Evolutionary conservation across 139 green algal genomes (phyloP).

Genomic region (Auxenochlorella protothecoides): DNA sequence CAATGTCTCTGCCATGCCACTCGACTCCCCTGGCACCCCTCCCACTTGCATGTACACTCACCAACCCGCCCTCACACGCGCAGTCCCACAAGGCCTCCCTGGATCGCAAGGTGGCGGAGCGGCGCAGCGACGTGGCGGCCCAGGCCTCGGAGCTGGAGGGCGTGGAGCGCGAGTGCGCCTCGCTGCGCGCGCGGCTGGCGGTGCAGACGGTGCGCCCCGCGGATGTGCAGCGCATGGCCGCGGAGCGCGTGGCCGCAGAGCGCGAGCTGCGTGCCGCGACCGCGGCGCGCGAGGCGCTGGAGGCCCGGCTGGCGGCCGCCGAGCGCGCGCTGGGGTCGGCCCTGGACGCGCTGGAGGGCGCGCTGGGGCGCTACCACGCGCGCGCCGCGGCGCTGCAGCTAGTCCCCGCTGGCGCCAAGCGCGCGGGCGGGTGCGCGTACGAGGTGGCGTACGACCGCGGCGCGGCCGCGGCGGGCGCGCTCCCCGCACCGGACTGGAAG

Average conservation of each 20-base stretch:
- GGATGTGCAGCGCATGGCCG: constrained; percentile 68
- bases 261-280: not conserved
- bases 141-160: constrained; percentile 25
- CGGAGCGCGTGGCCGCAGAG: constrained; percentile 48
- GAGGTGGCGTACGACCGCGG: constrained; percentile 52
- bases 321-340: constrained; percentile 40
- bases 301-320: constrained; percentile 49
- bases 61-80: not conserved
- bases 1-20: not conserved
- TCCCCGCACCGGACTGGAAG: constrained; percentile 29
- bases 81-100: constrained; percentile 39
- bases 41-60: not conserved
- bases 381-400: constrained; percentile 61
- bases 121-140: constrained; percentile 38
- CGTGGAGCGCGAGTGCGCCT: constrained; percentile 39
- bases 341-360: constrained; percentile 39
- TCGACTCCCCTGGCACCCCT: not conserved
- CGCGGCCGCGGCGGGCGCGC: constrained; percentile 28
- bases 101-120: constrained; percentile 53
- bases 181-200: constrained; percentile 38
- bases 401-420: constrained; percentile 70
- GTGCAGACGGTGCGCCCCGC: constrained; percentile 56
- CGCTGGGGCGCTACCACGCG: constrained; percentile 52
- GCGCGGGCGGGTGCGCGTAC: constrained; percentile 64
- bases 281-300: constrained; percentile 40